Base-by-base conservation (phyloP, 192 early-diverging fungal genomes). In the Coemansia sp. region DNA sequence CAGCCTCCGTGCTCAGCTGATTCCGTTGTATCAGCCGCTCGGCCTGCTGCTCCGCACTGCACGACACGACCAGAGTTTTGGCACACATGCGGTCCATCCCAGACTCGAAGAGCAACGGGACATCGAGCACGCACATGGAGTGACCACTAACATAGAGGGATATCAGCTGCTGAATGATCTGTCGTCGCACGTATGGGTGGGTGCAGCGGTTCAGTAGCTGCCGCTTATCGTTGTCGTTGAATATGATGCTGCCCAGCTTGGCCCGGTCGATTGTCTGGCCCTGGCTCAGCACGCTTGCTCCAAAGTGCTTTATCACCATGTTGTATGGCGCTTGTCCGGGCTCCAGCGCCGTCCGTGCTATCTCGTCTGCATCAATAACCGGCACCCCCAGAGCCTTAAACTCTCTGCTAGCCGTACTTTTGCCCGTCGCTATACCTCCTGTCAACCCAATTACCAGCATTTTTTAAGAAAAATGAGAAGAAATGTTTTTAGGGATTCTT, bases 371-470 rank as follows among this genome's bases (percentile, higher is more conserved):
- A 58, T 99, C 96, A 23, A 99, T 84, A 39, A 99, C 77, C 6
- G 94, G 88, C 15, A 91, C 67, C 2, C 62, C 70, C 20, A 61
- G 60, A 3, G 82, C 69, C 10, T 54, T 46, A 28, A 95, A 74
- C 23, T 84, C 80, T 8, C 67, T 56, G 23, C 88, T 88, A 26
- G 93, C 90, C 6, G 92, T 96, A 41, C 88, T 90, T 74, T 98
- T 98, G 52, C 89, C 89, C 10, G 88, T 85, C 23, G 93, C 90
- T 45, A 99, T 99, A 23, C 94, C 93, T 50, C 96, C 96, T 8
- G 96, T 98, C 37, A 98, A 80, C 10, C 96, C 96, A 34, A 97
- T 68, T 18, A 98, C 69, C 46, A 88, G 85, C 96, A 98, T 49
- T 17, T 14, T 5, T 44, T 34, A 34, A 12, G 44, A 46, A 21